A percentile compares a stretch with the other conserved stretches of the same genome.
Evolutionary conservation across 352 stramenopile genomes (phyloP).

Genomic region (Pilasporangium apinafurcum): DNA sequence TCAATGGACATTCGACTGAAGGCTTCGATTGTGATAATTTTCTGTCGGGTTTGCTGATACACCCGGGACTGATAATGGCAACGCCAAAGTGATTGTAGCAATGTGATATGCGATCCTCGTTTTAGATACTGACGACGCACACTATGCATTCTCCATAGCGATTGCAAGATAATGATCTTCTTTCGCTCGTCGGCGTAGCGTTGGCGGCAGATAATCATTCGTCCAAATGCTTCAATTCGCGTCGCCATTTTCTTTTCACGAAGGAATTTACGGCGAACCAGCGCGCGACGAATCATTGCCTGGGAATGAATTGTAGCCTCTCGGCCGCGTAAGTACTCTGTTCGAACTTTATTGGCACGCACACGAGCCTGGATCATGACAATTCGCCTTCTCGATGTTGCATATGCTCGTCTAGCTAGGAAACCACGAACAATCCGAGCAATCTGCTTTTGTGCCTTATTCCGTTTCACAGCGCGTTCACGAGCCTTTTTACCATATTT

Average conservation of each 20-base stretch:
- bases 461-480: slow-evolving; percentile 57
- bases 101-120: slow-evolving; percentile 35
- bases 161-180: slow-evolving; percentile 74
- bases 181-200: slow-evolving; percentile 51
- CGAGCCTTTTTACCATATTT: slow-evolving; percentile 87
- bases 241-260: slow-evolving; percentile 86
- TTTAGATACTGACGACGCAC: slow-evolving; percentile 48
- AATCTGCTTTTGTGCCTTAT: slow-evolving; percentile 77
- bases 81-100: slow-evolving; percentile 80
- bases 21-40: slow-evolving; percentile 61
- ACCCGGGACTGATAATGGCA: slow-evolving; percentile 43
- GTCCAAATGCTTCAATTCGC: slow-evolving; percentile 74
- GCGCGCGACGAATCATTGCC: slow-evolving; percentile 79
- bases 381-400: slow-evolving; percentile 45
- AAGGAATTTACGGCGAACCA: slow-evolving; percentile 74
- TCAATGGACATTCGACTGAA: slow-evolving; percentile 62
- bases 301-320: slow-evolving; percentile 86
- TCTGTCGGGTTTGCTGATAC: slow-evolving; percentile 49
- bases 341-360: slow-evolving; percentile 81
- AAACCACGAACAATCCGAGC: slow-evolving; percentile 67
- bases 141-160: slow-evolving; percentile 73
- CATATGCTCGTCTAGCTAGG: slow-evolving; percentile 49
- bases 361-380: slow-evolving; percentile 87
- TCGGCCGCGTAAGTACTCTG: slow-evolving; percentile 79
- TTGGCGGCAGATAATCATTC: slow-evolving; percentile 75